A percentile compares a stretch with the other conserved stretches of the same genome.
These are phyloP conservation scores for Chaetomium cochliodes DNA, from an alignment of 495 filamentous ascomycete genomes.

Conservation along the genomic window DNA sequence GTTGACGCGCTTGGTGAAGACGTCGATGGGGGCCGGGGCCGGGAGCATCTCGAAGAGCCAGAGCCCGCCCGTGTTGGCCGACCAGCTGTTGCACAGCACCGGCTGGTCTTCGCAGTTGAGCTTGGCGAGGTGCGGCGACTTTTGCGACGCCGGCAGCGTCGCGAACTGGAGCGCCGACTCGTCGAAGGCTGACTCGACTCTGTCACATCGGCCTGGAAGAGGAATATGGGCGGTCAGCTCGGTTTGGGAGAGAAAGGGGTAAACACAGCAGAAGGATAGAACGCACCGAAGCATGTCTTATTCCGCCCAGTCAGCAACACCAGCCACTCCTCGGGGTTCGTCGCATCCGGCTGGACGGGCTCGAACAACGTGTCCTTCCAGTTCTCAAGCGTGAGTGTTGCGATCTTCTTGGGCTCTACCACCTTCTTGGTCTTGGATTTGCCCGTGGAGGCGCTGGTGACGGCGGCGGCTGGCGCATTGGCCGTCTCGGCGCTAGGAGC, in stretches of 20 bases:
- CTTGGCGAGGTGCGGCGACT: slow-evolving; percentile 64
- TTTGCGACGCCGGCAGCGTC: slow-evolving; percentile 50
- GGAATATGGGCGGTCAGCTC: not conserved
- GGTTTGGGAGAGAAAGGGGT: too few relatives aligned
- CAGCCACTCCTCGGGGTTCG: slow-evolving; percentile 71
- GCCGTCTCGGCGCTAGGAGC: slow-evolving; percentile 29
- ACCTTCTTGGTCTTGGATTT: slow-evolving; percentile 44
- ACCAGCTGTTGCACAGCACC: slow-evolving; percentile 82
- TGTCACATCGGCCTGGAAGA: slow-evolving; percentile 44
- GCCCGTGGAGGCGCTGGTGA: slow-evolving; percentile 40
- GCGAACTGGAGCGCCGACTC: slow-evolving; percentile 69
- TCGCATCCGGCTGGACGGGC: slow-evolving; percentile 55
- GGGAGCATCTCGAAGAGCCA: slow-evolving; percentile 68
- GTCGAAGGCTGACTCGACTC: slow-evolving; percentile 50
- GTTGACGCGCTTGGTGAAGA: slow-evolving; percentile 63
- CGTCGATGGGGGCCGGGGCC: slow-evolving; percentile 56
- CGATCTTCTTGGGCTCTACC: slow-evolving; percentile 47
- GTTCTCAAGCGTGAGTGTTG: slow-evolving; percentile 67
- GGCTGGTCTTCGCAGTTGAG: slow-evolving; percentile 77
- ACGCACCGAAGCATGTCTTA: slow-evolving; percentile 75
- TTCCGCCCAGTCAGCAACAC: slow-evolving; percentile 80
- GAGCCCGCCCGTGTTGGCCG: slow-evolving; percentile 64
- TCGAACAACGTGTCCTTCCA: slow-evolving; percentile 66
- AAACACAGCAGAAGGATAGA: not conserved
- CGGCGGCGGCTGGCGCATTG: slow-evolving; percentile 51